Evolutionary conservation across 345 rosid genomes (phyloP).

Genomic region (Melaleuca alternifolia): DNA sequence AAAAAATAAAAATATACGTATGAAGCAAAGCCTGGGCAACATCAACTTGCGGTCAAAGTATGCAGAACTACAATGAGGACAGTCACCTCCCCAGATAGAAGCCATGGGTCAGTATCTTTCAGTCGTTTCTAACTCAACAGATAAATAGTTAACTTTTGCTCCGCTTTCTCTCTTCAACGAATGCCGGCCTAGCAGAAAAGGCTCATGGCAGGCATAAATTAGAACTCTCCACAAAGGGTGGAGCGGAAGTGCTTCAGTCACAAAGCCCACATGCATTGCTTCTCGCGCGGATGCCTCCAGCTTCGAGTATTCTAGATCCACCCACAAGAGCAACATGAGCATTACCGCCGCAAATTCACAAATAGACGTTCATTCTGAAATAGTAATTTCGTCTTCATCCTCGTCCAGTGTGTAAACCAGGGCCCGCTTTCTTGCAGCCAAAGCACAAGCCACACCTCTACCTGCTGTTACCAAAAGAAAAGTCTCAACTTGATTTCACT

Average conservation of each 20-base stretch:
- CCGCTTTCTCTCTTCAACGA: too few relatives aligned
- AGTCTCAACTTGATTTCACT: too few relatives aligned
- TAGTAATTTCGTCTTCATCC: conserved; percentile 23
- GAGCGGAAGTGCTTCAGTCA: background rate
- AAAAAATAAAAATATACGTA: background rate
- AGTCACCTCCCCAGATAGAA: background rate
- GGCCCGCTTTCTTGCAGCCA: conserved; percentile 61
- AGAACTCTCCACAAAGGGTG: background rate
- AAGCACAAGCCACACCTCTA: conserved; percentile 66
- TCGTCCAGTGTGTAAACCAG: conserved; percentile 68
- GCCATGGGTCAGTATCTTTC: too few relatives aligned
- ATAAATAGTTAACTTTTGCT: too few relatives aligned
- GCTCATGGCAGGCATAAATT: background rate
- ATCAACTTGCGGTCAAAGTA: background rate
- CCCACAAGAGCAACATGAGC: background rate
- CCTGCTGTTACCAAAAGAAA: too few relatives aligned
- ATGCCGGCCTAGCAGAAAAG: background rate
- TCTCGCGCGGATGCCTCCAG: background rate
- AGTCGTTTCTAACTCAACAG: background rate
- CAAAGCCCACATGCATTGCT: background rate
- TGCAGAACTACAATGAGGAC: background rate
- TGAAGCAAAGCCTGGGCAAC: background rate
- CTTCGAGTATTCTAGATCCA: background rate
- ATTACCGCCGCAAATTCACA: background rate
- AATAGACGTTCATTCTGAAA: background rate